Evolutionary conservation across 2,329 filamentous ascomycete genomes (phyloP).

Genomic region (Cercospora brassicicola): DNA sequence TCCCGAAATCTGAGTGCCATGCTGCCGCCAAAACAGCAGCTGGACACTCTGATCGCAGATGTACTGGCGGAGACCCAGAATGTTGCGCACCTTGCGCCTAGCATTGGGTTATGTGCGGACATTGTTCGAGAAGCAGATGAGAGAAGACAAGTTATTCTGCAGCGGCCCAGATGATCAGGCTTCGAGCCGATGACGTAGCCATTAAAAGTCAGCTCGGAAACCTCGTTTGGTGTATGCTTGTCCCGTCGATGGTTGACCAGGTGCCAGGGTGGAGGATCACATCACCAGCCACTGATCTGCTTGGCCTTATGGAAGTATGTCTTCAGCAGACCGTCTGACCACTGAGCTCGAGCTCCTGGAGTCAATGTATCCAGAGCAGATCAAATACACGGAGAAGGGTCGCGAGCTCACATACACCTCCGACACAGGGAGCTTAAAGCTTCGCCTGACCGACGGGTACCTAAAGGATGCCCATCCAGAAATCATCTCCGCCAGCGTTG

Average conservation of each 20-base stretch:
- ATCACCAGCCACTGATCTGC: neutral
- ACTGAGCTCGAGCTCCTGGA: slow-evolving; percentile 46
- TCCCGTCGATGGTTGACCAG: too few species aligned
- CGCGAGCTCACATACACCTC: slow-evolving; percentile 43
- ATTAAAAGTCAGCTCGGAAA: neutral
- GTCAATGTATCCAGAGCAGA: slow-evolving; percentile 48
- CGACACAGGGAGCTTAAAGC: slow-evolving; percentile 30
- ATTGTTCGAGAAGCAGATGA: slow-evolving; percentile 76
- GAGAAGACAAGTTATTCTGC: slow-evolving; percentile 61
- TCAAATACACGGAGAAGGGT: slow-evolving; percentile 37
- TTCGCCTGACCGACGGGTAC: slow-evolving; percentile 46
- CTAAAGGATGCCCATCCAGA: slow-evolving; percentile 42
- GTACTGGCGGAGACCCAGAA: slow-evolving; percentile 74
- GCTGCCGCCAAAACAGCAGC: slow-evolving; percentile 56
- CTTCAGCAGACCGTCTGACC: slow-evolving; percentile 29
- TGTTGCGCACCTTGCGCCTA: slow-evolving; percentile 73
- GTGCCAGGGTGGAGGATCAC: too few species aligned
- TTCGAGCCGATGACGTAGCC: slow-evolving; percentile 4
- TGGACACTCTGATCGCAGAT: slow-evolving; percentile 75
- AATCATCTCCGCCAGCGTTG: slow-evolving; percentile 41
- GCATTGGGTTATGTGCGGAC: slow-evolving; percentile 72
- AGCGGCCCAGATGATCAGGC: slow-evolving; percentile 17
- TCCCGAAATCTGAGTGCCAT: slow-evolving; percentile 69
- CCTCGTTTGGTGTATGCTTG: neutral
- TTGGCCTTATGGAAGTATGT: neutral